Percentiles rank a stretch among this genome's conserved stretches.
phyloP scores from a whole-genome alignment of 2,329 filamentous ascomycete genomes.

The Chalara sp. region DNA sequence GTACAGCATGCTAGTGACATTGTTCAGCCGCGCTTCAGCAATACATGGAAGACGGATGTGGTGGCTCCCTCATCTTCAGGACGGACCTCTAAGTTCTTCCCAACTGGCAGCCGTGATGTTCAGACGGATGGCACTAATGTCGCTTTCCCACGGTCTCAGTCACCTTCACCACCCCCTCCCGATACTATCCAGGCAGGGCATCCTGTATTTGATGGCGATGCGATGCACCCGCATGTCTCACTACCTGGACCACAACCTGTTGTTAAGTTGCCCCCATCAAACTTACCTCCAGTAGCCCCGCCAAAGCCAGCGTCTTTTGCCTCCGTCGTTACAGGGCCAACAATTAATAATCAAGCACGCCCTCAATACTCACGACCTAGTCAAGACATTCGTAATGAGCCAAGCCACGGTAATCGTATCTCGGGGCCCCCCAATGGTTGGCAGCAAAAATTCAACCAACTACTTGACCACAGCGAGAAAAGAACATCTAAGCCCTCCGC shows the following conservation, averaged over 20 bases:
- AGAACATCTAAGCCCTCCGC: slow-evolving; percentile 54
- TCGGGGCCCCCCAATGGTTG: slow-evolving; percentile 39
- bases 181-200: slow-evolving; percentile 41
- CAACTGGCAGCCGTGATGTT: slow-evolving; percentile 35
- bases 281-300: slow-evolving; percentile 34
- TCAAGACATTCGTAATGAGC: slow-evolving; percentile 31
- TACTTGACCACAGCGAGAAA: slow-evolving; percentile 53
- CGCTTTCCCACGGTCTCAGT: slow-evolving; percentile 34
- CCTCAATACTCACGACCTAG: slow-evolving; percentile 31
- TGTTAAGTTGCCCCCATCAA: slow-evolving; percentile 64
- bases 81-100: slow-evolving; percentile 57
- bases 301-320: slow-evolving; percentile 38
- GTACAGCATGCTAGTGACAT: slow-evolving; percentile 21
- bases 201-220: slow-evolving; percentile 65
- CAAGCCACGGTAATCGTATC: slow-evolving; percentile 2
- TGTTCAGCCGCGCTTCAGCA: neutral
- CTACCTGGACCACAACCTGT: slow-evolving; percentile 65
- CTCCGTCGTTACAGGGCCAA: slow-evolving; percentile 29
- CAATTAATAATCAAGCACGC: slow-evolving; percentile 8
- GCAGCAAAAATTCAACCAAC: slow-evolving; percentile 79
- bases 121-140: slow-evolving; percentile 33
- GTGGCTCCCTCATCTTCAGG: slow-evolving; percentile 31
- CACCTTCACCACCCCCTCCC: slow-evolving; percentile 67
- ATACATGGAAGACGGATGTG: slow-evolving; percentile 9
- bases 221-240: slow-evolving; percentile 58